Evolutionary conservation across 2,329 filamentous ascomycete genomes (phyloP).

Genomic region (Hortaea sp.): DNA sequence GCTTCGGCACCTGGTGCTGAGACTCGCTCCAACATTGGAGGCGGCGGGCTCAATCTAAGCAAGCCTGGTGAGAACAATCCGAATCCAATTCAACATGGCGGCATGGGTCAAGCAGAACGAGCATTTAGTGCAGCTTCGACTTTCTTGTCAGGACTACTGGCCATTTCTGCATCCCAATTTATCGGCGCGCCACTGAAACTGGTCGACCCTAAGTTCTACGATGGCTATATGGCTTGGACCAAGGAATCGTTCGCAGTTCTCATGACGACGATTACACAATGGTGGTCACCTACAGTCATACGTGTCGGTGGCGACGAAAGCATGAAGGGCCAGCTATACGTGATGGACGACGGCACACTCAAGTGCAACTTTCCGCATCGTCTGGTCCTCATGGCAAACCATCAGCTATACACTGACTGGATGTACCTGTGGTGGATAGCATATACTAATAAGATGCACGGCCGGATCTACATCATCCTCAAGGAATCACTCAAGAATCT

Average conservation of each 20-base stretch:
- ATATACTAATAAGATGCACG: constrained; percentile 77
- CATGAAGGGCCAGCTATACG: constrained; percentile 62
- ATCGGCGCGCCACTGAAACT: constrained; percentile 67
- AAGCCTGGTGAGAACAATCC: constrained; percentile 32
- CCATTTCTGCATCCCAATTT: constrained; percentile 59
- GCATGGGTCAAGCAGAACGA: constrained; percentile 38
- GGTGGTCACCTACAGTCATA: constrained; percentile 77
- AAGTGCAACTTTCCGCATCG: constrained; percentile 73
- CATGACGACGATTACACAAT: constrained; percentile 70
- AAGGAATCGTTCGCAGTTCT: constrained; percentile 75
- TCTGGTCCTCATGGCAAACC: constrained; percentile 75
- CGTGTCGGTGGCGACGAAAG: constrained; percentile 75
- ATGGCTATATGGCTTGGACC: constrained; percentile 77
- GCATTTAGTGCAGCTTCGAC: constrained; percentile 42
- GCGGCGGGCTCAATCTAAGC: constrained; percentile 32
- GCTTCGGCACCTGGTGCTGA: constrained; percentile 1
- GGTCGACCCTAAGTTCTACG: constrained; percentile 66
- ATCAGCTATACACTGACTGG: constrained; percentile 80
- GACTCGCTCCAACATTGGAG: background rate
- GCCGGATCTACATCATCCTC: constrained; percentile 80
- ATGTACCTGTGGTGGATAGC: constrained; percentile 88
- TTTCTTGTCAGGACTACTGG: constrained; percentile 40
- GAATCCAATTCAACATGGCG: constrained; percentile 33
- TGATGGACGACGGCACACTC: constrained; percentile 61
- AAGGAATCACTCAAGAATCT: constrained; percentile 79